Evolutionary conservation across 768 basidiomycete species (phyloP).

Genomic region (Boletus bicolor): DNA sequence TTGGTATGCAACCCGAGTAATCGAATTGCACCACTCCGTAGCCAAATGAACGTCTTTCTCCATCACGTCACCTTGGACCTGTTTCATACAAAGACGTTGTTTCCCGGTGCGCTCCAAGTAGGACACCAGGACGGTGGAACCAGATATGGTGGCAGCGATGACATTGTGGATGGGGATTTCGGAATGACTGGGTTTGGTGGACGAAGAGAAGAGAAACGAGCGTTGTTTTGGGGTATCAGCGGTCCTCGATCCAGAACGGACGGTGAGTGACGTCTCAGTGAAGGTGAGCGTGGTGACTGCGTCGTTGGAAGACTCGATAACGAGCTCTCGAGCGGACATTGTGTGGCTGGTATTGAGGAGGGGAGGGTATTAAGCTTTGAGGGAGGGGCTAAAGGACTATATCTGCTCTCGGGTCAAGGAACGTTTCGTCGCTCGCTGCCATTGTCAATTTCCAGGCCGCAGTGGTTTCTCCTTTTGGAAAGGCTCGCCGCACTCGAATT

Average conservation of each 20-base stretch:
- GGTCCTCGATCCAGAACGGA: conserved; percentile 21
- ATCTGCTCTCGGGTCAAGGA: not conserved
- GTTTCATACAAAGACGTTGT: conserved; percentile 34
- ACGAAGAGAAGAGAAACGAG: conserved; percentile 11
- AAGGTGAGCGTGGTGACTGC: conserved; percentile 24
- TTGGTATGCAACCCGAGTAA: conserved; percentile 60
- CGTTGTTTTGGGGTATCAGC: conserved; percentile 1
- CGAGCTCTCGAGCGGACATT: conserved; percentile 23
- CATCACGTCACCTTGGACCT: conserved; percentile 42
- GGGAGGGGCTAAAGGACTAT: not conserved
- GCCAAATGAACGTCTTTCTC: conserved; percentile 35
- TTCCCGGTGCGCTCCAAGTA: conserved; percentile 49
- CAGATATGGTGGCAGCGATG: conserved; percentile 45
- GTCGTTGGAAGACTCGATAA: conserved; percentile 15
- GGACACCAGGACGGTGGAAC: conserved; percentile 43
- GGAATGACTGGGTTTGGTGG: conserved; percentile 5
- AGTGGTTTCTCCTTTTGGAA: not conserved
- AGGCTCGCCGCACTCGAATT: no score
- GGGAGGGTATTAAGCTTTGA: not conserved
- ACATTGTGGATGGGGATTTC: conserved; percentile 49
- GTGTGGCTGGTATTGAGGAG: not conserved
- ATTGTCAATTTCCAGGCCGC: no score
- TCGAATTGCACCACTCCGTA: conserved; percentile 49
- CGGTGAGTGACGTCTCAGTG: conserved; percentile 24
- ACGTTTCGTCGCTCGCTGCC: no score